Evolutionary conservation across 1,284 basidiomycete species (phyloP).

Genomic region (Phlebopus sp.): DNA sequence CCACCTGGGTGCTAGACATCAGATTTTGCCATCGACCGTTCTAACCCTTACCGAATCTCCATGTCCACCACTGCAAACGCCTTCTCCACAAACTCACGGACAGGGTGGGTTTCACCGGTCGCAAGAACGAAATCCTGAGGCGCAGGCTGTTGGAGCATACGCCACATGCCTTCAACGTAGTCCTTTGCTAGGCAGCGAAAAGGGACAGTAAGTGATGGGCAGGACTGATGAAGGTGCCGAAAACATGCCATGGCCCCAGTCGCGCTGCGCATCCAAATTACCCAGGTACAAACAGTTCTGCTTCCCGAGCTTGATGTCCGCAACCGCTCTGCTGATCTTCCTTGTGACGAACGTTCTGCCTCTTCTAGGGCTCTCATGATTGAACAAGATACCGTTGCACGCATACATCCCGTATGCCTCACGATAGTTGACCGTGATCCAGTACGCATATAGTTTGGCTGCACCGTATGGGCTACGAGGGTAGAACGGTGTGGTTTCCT

Average conservation of each 20-base stretch:
- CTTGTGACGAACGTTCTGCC: conserved; percentile 92
- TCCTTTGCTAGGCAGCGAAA: conserved; percentile 59
- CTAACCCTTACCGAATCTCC: conserved; percentile 51
- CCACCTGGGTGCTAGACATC: conserved; percentile 52
- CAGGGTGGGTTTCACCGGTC: conserved; percentile 88
- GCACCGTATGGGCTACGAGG: conserved; percentile 90
- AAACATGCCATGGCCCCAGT: conserved; percentile 86
- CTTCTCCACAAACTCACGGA: conserved; percentile 87
- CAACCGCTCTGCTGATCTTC: conserved; percentile 87
- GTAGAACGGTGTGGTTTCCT: conserved; percentile 91
- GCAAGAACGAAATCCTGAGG: conserved; percentile 90
- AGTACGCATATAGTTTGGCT: conserved; percentile 85
- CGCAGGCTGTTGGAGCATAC: conserved; percentile 80
- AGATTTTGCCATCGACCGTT: conserved; percentile 2
- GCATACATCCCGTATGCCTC: conserved; percentile 93
- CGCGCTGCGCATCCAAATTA: conserved; percentile 86
- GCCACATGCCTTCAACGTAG: conserved; percentile 94
- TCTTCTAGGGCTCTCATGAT: conserved; percentile 90
- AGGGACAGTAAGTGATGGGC: conserved; percentile 12
- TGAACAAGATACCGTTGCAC: conserved; percentile 89
- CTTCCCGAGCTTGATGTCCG: conserved; percentile 84
- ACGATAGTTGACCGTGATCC: conserved; percentile 90
- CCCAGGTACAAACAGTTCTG: conserved; percentile 86
- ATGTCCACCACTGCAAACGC: conserved; percentile 70
- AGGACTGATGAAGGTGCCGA: background rate